Conservation (phyloP, 192 early-diverging fungal species). For the Ambispora gerdemannii region DNA sequence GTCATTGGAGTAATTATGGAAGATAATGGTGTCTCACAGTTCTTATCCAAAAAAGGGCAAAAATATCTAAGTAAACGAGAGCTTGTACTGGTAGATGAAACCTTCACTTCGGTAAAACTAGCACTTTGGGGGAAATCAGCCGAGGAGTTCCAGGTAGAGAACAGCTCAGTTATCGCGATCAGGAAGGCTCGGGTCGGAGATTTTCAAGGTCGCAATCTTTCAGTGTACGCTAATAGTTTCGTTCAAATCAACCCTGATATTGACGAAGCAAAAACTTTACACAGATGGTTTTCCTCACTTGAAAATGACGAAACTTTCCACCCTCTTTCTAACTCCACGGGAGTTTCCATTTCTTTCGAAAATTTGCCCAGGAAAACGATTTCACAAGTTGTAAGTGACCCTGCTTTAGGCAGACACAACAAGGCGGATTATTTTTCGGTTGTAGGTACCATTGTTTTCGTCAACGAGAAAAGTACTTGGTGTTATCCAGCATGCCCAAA, state of each 20-base stretch:
- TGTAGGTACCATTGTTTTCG: slow-evolving; percentile 70
- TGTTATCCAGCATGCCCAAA: slow-evolving; percentile 85
- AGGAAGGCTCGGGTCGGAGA: slow-evolving; percentile 87
- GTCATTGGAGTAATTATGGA: slow-evolving; percentile 75
- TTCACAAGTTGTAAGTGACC: slow-evolving; percentile 59
- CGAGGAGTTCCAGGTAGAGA: slow-evolving; percentile 53
- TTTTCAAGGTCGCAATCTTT: slow-evolving; percentile 69
- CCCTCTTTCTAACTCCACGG: background rate
- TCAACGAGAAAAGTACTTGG: slow-evolving; percentile 59
- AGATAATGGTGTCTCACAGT: slow-evolving; percentile 51
- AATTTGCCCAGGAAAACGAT: slow-evolving; percentile 61
- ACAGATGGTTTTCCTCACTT: slow-evolving; percentile 61
- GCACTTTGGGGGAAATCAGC: slow-evolving; percentile 89
- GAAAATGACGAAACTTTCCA: slow-evolving; percentile 30
- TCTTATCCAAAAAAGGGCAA: slow-evolving; percentile 58
- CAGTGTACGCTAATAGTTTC: slow-evolving; percentile 43
- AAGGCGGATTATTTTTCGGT: slow-evolving; percentile 75
- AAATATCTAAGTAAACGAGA: slow-evolving; percentile 74
- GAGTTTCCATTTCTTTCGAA: too few relatives aligned
- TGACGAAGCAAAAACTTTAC: slow-evolving; percentile 65
- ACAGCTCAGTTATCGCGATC: slow-evolving; percentile 67
- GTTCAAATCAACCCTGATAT: slow-evolving; percentile 71
- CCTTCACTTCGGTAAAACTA: slow-evolving; percentile 63
- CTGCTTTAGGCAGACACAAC: slow-evolving; percentile 63
- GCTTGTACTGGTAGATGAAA: slow-evolving; percentile 73